Base-by-base conservation (phyloP, 2,329 filamentous ascomycete genomes). In the Scortechinia acanthostroma region DNA sequence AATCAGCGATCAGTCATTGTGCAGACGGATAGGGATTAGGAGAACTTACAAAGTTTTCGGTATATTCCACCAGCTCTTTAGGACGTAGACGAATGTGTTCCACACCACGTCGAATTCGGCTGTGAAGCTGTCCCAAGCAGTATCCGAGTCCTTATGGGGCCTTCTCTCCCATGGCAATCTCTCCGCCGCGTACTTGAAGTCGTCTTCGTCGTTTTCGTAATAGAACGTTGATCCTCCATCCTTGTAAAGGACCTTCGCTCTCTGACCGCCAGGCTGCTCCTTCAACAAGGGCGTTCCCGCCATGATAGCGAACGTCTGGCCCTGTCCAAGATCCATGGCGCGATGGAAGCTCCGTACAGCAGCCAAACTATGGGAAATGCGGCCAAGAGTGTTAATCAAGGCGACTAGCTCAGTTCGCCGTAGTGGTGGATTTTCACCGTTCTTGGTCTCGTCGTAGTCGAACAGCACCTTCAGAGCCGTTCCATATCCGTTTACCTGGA, bases 391-490 rank as follows among this genome's bases (percentile, higher is more conserved):
- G 91, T 97, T 51, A 93, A 77, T 59, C 91, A 82, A 17, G 97
- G 76, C 14, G 77, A 70, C 1, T 89, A 90, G 54, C 81, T 80
- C 47, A 78, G 75, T 20, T 71, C 71, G 21, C 70, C 73, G 54
- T 80, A 74, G 4, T 69, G 35, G 35, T 15, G 35, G 35, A 2
- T 74, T 60, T n/a, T 73, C 76, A 50, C 83, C 75, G 52, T 69
- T 74, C 47, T 71, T 64, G 42, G 78, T 76, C 56, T 61, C 58
- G 16, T 95, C 90, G 50, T 90, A 93, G 63, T 98, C 93, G 56
- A 98, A 98, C 1, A 98, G 75, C 3, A 98, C 85, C 67, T 98
- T 98, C 50, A 98, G 70, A 0, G 93, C 93, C 1, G 93, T 89
- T 43, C 93, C 93, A 59, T 96, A 97, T 2, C 93, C 93, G 13